These are phyloP conservation scores for Plasmodium berghei DNA, from an alignment of 169 alveolate species.

Conservation along the genomic window DNA sequence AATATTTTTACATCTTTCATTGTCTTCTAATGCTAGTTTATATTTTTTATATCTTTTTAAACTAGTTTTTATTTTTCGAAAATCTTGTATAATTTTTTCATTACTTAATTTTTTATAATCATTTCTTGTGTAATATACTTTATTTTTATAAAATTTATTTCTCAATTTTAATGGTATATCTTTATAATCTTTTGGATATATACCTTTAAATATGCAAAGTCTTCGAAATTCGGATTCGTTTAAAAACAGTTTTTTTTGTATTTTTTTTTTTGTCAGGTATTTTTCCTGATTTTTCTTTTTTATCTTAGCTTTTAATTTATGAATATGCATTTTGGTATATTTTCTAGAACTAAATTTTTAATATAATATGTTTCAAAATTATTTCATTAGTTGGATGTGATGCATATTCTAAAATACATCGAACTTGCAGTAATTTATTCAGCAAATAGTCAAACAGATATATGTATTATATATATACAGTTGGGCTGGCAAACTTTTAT, in stretches of 20 bases:
- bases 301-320: slow-evolving; percentile 85
- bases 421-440: no score
- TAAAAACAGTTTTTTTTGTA: slow-evolving; percentile 92
- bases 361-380: no score
- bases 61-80: slow-evolving; percentile 90
- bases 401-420: no score
- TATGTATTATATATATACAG: no score
- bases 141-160: slow-evolving; percentile 87
- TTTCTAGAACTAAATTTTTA: not conserved
- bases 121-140: slow-evolving; percentile 85
- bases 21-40: slow-evolving; percentile 93
- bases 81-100: slow-evolving; percentile 93
- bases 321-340: slow-evolving; percentile 36
- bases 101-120: slow-evolving; percentile 94
- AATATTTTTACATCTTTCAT: slow-evolving; percentile 87
- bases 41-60: slow-evolving; percentile 92
- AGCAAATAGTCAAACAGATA: no score
- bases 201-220: slow-evolving; percentile 98
- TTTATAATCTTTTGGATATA: slow-evolving; percentile 98
- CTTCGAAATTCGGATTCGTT: slow-evolving; percentile 95
- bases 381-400: no score
- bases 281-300: slow-evolving; percentile 93
- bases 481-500: no score
- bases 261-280: slow-evolving; percentile 93
- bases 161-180: slow-evolving; percentile 90